Conservation (phyloP, 768 basidiomycete genomes). For the Kwoniella dendrophila region DNA sequence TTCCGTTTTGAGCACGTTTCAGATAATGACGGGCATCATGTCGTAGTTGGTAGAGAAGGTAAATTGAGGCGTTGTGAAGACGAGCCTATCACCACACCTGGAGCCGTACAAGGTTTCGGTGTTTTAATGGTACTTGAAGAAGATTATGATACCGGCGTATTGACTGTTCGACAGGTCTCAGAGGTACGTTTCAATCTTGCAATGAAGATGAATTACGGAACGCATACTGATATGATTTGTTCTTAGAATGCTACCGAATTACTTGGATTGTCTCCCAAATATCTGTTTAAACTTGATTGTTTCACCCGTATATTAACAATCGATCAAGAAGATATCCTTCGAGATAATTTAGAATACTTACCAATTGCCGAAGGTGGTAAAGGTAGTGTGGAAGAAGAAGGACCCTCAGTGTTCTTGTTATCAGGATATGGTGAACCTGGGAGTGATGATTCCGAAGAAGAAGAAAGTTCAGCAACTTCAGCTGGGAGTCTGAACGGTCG, state of each 20-base stretch:
- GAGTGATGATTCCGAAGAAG: conserved; percentile 50
- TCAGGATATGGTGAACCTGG: conserved; percentile 73
- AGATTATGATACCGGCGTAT: conserved; percentile 60
- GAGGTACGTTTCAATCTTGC: conserved; percentile 61
- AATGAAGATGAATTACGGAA: not conserved
- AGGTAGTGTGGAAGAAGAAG: conserved; percentile 58
- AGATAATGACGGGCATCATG: conserved; percentile 69
- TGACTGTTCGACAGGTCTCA: conserved; percentile 75
- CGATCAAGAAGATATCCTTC: conserved; percentile 67
- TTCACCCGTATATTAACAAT: conserved; percentile 72
- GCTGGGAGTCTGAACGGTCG: conserved; percentile 20
- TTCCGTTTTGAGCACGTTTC: conserved; percentile 68
- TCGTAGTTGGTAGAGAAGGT: conserved; percentile 72
- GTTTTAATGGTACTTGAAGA: conserved; percentile 73
- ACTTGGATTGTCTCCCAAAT: conserved; percentile 71
- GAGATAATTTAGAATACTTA: conserved; percentile 74
- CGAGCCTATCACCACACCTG: conserved; percentile 82
- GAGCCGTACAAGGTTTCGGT: conserved; percentile 81
- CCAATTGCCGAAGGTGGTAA: conserved; percentile 58
- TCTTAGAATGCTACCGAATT: conserved; percentile 72
- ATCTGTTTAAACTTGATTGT: conserved; percentile 72
- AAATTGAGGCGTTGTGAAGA: conserved; percentile 71
- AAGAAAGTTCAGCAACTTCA: conserved; percentile 18
- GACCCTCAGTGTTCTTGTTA: conserved; percentile 63
- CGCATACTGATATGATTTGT: too few relatives aligned